Evolutionary conservation across 495 filamentous ascomycete genomes (phyloP).

Genomic region (Lentithecium fluviatile): DNA sequence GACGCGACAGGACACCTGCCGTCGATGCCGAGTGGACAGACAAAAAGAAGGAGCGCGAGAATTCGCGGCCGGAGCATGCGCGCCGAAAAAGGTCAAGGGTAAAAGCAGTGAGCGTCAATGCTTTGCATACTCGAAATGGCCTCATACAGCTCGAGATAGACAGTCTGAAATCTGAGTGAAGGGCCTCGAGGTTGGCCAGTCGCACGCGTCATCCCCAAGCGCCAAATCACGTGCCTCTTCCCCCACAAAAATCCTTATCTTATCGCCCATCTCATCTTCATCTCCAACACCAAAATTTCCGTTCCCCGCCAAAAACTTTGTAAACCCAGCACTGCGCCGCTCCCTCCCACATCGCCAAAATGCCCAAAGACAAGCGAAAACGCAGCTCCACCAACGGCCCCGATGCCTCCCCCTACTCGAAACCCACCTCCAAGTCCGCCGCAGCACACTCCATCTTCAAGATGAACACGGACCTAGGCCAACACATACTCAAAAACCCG

Average conservation of each 20-base stretch:
- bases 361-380: constrained; percentile 55
- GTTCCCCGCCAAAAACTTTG: not conserved
- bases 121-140: too few species aligned
- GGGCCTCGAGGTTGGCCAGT: too few species aligned
- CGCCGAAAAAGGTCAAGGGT: too few species aligned
- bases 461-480: constrained; percentile 79
- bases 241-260: too few species aligned
- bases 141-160: too few species aligned
- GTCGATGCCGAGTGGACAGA: too few species aligned
- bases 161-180: too few species aligned
- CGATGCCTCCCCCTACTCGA: constrained; percentile 54
- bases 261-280: too few species aligned
- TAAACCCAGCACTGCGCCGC: constrained; percentile 8
- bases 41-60: too few species aligned
- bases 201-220: not conserved
- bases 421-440: constrained; percentile 50
- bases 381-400: constrained; percentile 54
- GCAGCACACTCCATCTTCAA: constrained; percentile 78
- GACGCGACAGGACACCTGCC: too few species aligned
- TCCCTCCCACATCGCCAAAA: not conserved
- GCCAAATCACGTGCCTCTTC: not conserved
- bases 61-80: too few species aligned
- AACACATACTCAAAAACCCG: constrained; percentile 95
- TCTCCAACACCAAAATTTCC: not conserved
- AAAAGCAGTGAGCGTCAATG: too few species aligned